These are phyloP conservation scores for Verticillium zaregamsianum DNA, from an alignment of 2,329 filamentous ascomycete species.

Conservation along the genomic window DNA sequence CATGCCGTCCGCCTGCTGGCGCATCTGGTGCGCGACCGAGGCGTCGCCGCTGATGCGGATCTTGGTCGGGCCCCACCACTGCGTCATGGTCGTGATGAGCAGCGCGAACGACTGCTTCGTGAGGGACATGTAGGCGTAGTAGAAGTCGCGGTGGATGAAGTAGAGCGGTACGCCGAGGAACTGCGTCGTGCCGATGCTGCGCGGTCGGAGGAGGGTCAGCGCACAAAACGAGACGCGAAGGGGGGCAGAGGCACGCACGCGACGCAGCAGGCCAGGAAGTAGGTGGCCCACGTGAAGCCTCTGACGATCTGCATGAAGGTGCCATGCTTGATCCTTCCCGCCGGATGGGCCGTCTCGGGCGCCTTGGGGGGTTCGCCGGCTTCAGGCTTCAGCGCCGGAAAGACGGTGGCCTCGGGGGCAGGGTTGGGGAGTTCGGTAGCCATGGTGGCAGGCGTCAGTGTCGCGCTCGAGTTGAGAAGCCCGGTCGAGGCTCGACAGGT, in stretches of 20 bases:
- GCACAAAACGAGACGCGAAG: background rate
- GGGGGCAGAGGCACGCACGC: slow-evolving; percentile 33
- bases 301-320: slow-evolving; percentile 45
- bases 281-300: slow-evolving; percentile 45
- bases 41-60: slow-evolving; percentile 81
- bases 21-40: slow-evolving; percentile 72
- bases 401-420: slow-evolving; percentile 9
- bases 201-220: background rate
- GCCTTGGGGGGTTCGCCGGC: slow-evolving; percentile 1
- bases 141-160: slow-evolving; percentile 69
- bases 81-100: slow-evolving; percentile 72
- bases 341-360: slow-evolving; percentile 38
- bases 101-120: slow-evolving; percentile 83
- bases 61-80: slow-evolving; percentile 82
- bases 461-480: background rate
- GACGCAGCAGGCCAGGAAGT: slow-evolving; percentile 45
- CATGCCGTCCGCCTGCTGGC: slow-evolving; percentile 64
- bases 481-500: no score
- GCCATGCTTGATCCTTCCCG: slow-evolving; percentile 51
- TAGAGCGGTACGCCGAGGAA: slow-evolving; percentile 74
- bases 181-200: slow-evolving; percentile 66
- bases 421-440: slow-evolving; percentile 30
- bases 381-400: slow-evolving; percentile 15
- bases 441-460: slow-evolving; percentile 19
- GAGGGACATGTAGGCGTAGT: slow-evolving; percentile 81